A percentile compares a stretch with the other conserved stretches of the same genome.
phyloP scores from a whole-genome alignment of 2,329 filamentous ascomycete genomes.

The Ambrosiella xylebori region DNA sequence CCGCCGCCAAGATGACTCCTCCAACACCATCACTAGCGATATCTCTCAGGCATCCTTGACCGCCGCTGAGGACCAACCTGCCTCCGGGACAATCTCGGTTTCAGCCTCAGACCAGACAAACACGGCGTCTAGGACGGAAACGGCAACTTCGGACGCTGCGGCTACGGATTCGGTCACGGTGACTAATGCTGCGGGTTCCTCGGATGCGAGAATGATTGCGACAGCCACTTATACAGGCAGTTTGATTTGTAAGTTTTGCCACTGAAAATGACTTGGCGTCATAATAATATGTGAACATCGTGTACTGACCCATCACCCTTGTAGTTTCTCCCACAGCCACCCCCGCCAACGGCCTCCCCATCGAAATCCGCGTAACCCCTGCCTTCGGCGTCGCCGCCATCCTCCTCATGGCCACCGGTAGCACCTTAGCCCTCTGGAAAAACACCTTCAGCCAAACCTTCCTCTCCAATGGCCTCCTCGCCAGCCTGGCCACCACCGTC shows the following conservation, averaged over 20 bases:
- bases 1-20: slow-evolving; percentile 19
- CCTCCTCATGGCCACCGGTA: slow-evolving; percentile 57
- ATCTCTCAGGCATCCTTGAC: not conserved
- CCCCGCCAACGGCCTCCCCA: slow-evolving; percentile 27
- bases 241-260: not conserved
- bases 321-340: not conserved
- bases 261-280: not conserved
- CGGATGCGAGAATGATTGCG: not conserved
- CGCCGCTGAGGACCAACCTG: not conserved
- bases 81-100: not conserved
- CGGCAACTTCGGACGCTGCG: not conserved
- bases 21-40: not conserved
- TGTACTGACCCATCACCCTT: not conserved
- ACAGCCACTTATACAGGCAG: slow-evolving; percentile 4
- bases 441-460: slow-evolving; percentile 65
- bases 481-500: slow-evolving; percentile 57
- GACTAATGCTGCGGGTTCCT: not conserved
- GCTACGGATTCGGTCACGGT: not conserved
- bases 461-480: slow-evolving; percentile 59
- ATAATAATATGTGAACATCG: not conserved
- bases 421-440: slow-evolving; percentile 55
- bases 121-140: not conserved
- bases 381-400: slow-evolving; percentile 64
- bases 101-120: not conserved
- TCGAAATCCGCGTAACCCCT: slow-evolving; percentile 60